These are phyloP conservation scores for Clitopilus hobsonii DNA, from an alignment of 768 basidiomycete genomes.

Conservation along the genomic window DNA sequence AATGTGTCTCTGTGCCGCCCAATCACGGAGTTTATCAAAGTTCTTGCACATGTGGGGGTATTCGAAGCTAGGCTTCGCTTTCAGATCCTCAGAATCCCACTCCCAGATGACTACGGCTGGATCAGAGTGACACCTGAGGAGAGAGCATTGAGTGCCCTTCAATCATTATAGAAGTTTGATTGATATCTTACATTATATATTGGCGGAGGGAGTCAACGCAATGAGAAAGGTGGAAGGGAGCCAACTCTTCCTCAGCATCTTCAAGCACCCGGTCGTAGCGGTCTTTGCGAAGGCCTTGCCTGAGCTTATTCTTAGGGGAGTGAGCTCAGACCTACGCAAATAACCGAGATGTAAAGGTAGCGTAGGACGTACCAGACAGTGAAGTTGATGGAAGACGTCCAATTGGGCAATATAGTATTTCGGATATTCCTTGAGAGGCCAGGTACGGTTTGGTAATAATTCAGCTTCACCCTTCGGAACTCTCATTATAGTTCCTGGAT, in stretches of 20 bases:
- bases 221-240: slow-evolving; percentile 14
- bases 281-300: slow-evolving; percentile 13
- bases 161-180: not conserved
- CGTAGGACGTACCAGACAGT: slow-evolving; percentile 25
- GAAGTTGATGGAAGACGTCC: slow-evolving; percentile 24
- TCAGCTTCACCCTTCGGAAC: slow-evolving; percentile 16
- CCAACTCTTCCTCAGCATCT: slow-evolving; percentile 8
- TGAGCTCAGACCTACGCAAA: too few relatives aligned
- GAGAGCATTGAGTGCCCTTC: not conserved
- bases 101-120: slow-evolving; percentile 16
- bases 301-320: slow-evolving; percentile 17
- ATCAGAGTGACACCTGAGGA: not conserved
- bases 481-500: slow-evolving; percentile 7
- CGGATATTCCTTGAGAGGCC: slow-evolving; percentile 17
- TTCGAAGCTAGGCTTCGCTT: slow-evolving; percentile 11
- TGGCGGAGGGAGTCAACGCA: slow-evolving; percentile 17
- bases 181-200: slow-evolving; percentile 12
- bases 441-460: slow-evolving; percentile 17
- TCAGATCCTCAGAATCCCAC: slow-evolving; percentile 6
- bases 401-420: slow-evolving; percentile 18
- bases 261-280: slow-evolving; percentile 7
- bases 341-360: too few relatives aligned
- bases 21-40: slow-evolving; percentile 12
- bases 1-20: slow-evolving; percentile 5
- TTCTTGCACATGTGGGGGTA: slow-evolving; percentile 14